Conservation (phyloP, 768 basidiomycete genomes). For the Trametes sanguinea region DNA sequence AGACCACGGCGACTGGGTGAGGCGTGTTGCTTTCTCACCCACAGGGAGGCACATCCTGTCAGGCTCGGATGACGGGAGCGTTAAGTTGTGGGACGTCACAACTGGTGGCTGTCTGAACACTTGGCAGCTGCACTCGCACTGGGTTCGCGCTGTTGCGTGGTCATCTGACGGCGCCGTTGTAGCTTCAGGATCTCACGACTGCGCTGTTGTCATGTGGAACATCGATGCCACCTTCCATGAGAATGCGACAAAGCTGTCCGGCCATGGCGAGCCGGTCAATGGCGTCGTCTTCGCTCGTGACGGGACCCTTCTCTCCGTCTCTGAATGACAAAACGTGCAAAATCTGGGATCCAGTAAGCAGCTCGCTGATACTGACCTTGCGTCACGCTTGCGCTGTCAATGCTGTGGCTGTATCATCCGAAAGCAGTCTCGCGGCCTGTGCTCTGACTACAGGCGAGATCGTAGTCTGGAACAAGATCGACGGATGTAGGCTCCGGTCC, state of each 20-base stretch:
- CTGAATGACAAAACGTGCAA: neutral
- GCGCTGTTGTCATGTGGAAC: neutral
- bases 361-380: neutral
- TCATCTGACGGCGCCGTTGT: constrained; percentile 18
- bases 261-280: neutral
- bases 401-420: neutral
- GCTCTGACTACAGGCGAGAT: too few species aligned
- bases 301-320: neutral
- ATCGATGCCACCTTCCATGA: too few species aligned
- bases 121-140: constrained; percentile 11
- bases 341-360: neutral
- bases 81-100: neutral
- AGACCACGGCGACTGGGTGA: neutral
- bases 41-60: neutral
- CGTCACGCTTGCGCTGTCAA: neutral
- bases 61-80: neutral
- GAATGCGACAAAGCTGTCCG: neutral
- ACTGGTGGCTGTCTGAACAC: neutral
- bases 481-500: too few species aligned
- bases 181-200: neutral
- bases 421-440: neutral
- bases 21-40: neutral
- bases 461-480: too few species aligned
- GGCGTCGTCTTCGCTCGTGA: neutral
- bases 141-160: constrained; percentile 27